These are phyloP conservation scores for Escallonia herrerae DNA, from an alignment of 129 eudicot genomes.

Conservation along the genomic window DNA sequence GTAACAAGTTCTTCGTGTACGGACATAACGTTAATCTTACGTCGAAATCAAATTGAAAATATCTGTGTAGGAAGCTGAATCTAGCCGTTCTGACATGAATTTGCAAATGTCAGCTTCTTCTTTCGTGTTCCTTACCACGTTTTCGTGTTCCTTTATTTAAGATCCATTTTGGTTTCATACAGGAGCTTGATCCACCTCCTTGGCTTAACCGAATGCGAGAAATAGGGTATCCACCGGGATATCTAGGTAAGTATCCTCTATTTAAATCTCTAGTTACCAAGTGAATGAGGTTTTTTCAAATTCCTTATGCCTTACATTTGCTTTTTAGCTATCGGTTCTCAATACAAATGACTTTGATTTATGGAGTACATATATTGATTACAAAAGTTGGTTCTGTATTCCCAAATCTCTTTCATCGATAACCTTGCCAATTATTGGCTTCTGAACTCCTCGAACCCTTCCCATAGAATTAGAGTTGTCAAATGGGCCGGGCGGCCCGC, in stretches of 20 bases:
- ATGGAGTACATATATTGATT: background rate
- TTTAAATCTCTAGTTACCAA: background rate
- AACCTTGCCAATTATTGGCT: no score
- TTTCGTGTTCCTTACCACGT: no score
- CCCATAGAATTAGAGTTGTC: no score
- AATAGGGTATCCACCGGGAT: slow-evolving; percentile 93
- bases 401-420: background rate
- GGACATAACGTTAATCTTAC: no score
- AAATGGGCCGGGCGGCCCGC: no score
- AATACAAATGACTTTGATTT: background rate
- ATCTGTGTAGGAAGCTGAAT: no score
- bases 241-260: slow-evolving; percentile 48
- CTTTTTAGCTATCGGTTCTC: background rate
- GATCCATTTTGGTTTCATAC: slow-evolving; percentile 1
- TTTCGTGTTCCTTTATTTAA: background rate
- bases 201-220: slow-evolving; percentile 98
- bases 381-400: background rate
- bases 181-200: slow-evolving; percentile 99
- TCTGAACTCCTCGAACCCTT: no score
- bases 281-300: no score
- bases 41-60: no score
- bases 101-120: no score
- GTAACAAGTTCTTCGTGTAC: no score
- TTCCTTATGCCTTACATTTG: background rate
- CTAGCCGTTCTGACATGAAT: no score